phyloP scores from a whole-genome alignment of 768 basidiomycete species.

The Sporobolomyces roseus region DNA sequence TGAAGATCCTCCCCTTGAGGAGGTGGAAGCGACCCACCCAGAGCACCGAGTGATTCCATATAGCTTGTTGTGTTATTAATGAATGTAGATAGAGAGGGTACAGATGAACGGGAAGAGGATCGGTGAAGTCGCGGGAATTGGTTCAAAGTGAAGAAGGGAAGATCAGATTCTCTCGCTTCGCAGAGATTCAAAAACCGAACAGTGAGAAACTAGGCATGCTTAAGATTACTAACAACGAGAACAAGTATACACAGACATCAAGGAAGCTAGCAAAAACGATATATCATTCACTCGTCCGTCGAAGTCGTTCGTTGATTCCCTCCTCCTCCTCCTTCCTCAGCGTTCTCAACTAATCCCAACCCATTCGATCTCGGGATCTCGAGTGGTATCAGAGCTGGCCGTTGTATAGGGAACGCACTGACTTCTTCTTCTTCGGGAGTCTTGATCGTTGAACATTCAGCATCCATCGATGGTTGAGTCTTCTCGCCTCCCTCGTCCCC shows the following conservation, averaged over 20 bases:
- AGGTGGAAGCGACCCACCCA: slow-evolving; percentile 24
- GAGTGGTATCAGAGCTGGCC: neutral
- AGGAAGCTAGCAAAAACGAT: too few relatives aligned
- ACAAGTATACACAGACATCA: too few relatives aligned
- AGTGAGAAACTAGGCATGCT: too few relatives aligned
- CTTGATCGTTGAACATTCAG: slow-evolving; percentile 8
- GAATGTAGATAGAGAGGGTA: neutral
- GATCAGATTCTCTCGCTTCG: neutral
- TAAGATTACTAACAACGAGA: too few relatives aligned
- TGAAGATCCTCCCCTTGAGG: slow-evolving; percentile 4
- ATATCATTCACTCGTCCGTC: too few relatives aligned
- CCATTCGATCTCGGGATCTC: slow-evolving; percentile 7
- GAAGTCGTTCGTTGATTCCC: too few relatives aligned
- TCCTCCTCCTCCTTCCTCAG: slow-evolving; percentile 8
- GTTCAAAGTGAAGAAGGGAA: too few relatives aligned
- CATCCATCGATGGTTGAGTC: too few relatives aligned
- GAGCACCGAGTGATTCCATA: slow-evolving; percentile 27
- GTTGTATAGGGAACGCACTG: neutral
- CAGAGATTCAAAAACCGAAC: too few relatives aligned
- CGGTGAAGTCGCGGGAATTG: too few relatives aligned
- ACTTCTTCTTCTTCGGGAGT: slow-evolving; percentile 14
- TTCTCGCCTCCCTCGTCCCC: neutral
- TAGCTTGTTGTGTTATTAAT: neutral
- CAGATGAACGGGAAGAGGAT: too few relatives aligned
- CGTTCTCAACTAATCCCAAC: slow-evolving; percentile 12